These are phyloP conservation scores for Waltiozyma sp. DNA, from an alignment of 1,139 yeast species.

Conservation along the genomic window DNA sequence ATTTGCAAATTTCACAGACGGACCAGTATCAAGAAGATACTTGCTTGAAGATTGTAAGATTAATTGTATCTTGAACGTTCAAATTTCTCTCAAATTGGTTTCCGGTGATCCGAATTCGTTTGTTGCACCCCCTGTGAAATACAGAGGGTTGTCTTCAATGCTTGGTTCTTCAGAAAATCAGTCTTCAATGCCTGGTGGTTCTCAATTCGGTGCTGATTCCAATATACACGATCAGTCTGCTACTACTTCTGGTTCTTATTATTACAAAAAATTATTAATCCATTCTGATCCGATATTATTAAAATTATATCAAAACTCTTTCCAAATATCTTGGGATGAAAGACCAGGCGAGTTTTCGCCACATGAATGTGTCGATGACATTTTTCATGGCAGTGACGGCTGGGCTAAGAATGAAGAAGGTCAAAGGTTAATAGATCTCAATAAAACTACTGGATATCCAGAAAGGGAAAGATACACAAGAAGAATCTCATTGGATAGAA, in stretches of 20 bases:
- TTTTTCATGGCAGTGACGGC: conserved; percentile 65
- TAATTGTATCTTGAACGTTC: conserved; percentile 58
- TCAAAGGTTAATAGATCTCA: conserved; percentile 26
- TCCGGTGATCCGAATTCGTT: conserved; percentile 30
- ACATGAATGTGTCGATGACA: conserved; percentile 61
- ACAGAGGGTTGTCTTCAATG: conserved; percentile 11
- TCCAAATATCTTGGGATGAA: conserved; percentile 71
- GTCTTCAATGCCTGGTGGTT: conserved; percentile 6
- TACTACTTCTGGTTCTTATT: neutral
- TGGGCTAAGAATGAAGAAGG: conserved; percentile 44
- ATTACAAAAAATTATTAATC: conserved; percentile 5
- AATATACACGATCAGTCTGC: neutral
- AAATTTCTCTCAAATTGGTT: conserved; percentile 33
- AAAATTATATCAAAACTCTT: conserved; percentile 46
- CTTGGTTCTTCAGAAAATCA: neutral
- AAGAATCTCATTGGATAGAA: conserved; percentile 3
- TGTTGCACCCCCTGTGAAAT: conserved; percentile 16
- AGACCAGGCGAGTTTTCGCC: conserved; percentile 69
- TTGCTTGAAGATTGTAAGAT: conserved; percentile 69
- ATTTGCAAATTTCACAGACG: conserved; percentile 42
- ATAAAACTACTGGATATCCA: neutral
- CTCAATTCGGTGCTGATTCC: neutral
- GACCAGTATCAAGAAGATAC: conserved; percentile 48
- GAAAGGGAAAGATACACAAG: conserved; percentile 20
- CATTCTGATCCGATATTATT: conserved; percentile 38